Percentiles rank a stretch among this genome's conserved stretches.
phyloP scores from a whole-genome alignment of 2,329 filamentous ascomycete species.

The Cercospora beticola region DNA sequence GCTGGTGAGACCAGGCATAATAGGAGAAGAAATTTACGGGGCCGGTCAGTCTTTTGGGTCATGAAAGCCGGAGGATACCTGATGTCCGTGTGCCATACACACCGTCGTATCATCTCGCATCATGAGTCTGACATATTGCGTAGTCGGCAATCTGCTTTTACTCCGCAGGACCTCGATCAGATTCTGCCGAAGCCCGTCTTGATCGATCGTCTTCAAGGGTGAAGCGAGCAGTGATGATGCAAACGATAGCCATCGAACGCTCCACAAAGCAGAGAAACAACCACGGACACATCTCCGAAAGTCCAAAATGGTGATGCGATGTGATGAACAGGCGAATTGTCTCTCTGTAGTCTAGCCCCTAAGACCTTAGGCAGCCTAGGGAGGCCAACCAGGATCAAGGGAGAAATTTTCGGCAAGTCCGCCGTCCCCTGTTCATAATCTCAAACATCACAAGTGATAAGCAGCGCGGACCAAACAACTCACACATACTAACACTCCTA shows the following conservation, averaged over 20 bases:
- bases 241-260: not conserved
- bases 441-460: slow-evolving; percentile 4
- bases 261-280: not conserved
- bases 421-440: not conserved
- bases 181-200: not conserved
- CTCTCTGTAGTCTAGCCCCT: not conserved
- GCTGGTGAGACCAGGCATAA: not conserved
- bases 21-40: not conserved
- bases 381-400: not conserved
- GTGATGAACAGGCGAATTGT: not conserved
- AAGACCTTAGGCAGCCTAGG: not conserved
- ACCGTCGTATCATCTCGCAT: not conserved
- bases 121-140: not conserved
- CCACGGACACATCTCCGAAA: not conserved
- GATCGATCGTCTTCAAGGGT: not conserved
- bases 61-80: not conserved
- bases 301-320: not conserved
- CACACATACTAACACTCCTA: not conserved
- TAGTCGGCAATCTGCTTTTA: not conserved
- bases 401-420: not conserved
- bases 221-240: not conserved
- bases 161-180: not conserved
- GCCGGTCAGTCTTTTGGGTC: not conserved
- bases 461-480: not conserved
- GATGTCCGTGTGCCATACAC: not conserved